Evolutionary conservation across 2,329 filamentous ascomycete genomes (phyloP), one percentile per base, ranked within the genome.

Genomic region (Geosmithia putterillii): DNA sequence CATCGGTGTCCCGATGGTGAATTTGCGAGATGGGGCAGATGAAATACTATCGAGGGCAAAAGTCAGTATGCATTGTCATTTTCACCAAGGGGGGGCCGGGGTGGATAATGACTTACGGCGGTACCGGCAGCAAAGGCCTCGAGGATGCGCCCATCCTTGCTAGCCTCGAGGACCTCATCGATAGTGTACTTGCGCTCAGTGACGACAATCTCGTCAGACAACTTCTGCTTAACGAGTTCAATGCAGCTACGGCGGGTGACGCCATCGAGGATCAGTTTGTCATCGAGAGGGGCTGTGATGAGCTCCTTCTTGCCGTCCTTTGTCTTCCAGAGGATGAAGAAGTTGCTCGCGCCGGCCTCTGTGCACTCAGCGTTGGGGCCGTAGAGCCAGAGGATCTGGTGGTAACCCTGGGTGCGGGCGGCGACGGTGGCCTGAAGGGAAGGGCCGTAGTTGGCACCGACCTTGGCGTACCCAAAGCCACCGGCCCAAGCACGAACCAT

Each of bases 371-470:
- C 76, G 52, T 90, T 73, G 36, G 76, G 62, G 1, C 87, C 87
- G 55, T 94, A 92, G 42, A 95, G 73, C 89, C 89, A 95, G n/a
- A 95, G 74, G 44, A 95, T 83, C 71, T 95, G 90, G 57, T 90
- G 77, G 63, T 79, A 95, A 0, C 90, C 89, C 36, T 75, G 66
- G 10, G 66, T 67, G 44, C 79, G 69, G 3, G 89, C 89, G 60
- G 89, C 83, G 17, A 73, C 73, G 41, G 88, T 88, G 3, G 86
- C 85, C 43, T 86, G 71, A 43, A 95, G 71, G 18, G 77, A 81
- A 17, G 89, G 89, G 0, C 89, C 89, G 61, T 95, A 95, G 70
- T 95, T 95, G 47, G 89, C 89, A 44, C 89, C 89, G 28, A 95
- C 76, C 66, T 95, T 95, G 47, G 88, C 87, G 57, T 83, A 89